Evolutionary conservation across 306 rosid species (phyloP).

Genomic region (Cyamopsis tetragonoloba): DNA sequence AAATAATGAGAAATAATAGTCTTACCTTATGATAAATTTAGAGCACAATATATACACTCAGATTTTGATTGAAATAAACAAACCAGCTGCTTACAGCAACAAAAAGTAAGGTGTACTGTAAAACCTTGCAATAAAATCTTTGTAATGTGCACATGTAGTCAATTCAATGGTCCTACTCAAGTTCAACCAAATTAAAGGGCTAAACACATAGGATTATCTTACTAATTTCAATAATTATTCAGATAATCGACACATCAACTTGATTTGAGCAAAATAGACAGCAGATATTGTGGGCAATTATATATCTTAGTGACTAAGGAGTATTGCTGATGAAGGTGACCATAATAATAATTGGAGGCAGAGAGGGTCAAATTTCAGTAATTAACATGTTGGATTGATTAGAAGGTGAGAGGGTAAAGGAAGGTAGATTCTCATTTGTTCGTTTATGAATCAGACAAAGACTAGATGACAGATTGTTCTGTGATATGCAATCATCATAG

Average conservation of each 20-base stretch:
- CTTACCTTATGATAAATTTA: not conserved
- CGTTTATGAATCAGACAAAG: constrained; percentile 55
- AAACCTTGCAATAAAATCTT: constrained; percentile 24
- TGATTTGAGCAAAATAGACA: constrained; percentile 8
- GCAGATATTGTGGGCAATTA: constrained; percentile 14
- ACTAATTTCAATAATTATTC: constrained; percentile 3
- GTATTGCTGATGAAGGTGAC: constrained; percentile 19
- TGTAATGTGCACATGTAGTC: constrained; percentile 41
- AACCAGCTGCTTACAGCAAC: not conserved
- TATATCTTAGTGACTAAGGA: not conserved
- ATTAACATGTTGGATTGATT: constrained; percentile 45
- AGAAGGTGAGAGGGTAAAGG: constrained; percentile 36
- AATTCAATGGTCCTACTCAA: constrained; percentile 34
- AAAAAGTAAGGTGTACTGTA: constrained; percentile 22
- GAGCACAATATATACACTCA: constrained; percentile 3
- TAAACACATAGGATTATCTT: constrained; percentile 7
- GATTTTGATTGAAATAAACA: constrained; percentile 26
- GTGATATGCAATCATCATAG: constrained; percentile 72
- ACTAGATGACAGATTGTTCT: constrained; percentile 61
- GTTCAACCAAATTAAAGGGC: constrained; percentile 14
- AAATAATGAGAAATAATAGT: constrained; percentile 7
- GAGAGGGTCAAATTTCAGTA: constrained; percentile 31
- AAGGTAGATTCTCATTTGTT: constrained; percentile 66
- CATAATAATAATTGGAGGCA: constrained; percentile 35
- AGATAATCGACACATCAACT: constrained; percentile 22